A percentile compares a stretch with the other conserved stretches of the same genome.
phyloP scores from a whole-genome alignment of 805 yeast species.

The Yarrowia sp. region DNA sequence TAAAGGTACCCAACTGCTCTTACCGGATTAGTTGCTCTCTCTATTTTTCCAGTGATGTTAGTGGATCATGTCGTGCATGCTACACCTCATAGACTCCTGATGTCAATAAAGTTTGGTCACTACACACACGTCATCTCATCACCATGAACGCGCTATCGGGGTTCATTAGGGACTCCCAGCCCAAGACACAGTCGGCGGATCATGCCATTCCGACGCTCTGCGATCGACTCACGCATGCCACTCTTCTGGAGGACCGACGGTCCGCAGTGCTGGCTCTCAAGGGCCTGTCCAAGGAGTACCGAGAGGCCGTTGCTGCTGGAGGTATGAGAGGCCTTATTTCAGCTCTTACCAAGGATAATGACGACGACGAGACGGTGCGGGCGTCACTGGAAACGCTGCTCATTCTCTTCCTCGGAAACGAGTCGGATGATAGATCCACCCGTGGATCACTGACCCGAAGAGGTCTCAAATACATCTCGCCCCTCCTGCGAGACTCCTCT shows the following conservation, averaged over 20 bases:
- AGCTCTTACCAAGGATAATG: constrained; percentile 60
- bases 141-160: constrained; percentile 39
- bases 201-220: constrained; percentile 86
- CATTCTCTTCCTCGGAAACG: constrained; percentile 72
- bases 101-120: constrained; percentile 2
- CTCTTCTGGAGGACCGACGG: constrained; percentile 75
- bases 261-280: constrained; percentile 89
- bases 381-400: constrained; percentile 83
- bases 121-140: constrained; percentile 10
- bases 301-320: constrained; percentile 86
- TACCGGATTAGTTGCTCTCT: too few species aligned
- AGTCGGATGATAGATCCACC: constrained; percentile 34
- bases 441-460: constrained; percentile 22
- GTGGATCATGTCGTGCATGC: not conserved
- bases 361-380: constrained; percentile 68
- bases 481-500: constrained; percentile 50
- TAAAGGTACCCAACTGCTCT: too few species aligned
- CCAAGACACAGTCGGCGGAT: constrained; percentile 59
- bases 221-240: constrained; percentile 80
- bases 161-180: constrained; percentile 43
- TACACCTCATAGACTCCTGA: not conserved
- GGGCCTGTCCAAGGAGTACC: constrained; percentile 79
- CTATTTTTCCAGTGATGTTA: not conserved
- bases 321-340: constrained; percentile 72
- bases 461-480: constrained; percentile 55